Evolutionary conservation across 2,329 filamentous ascomycete genomes (phyloP), one percentile per base, ranked within the genome.

Genomic region (Dactylellina cionopaga): DNA sequence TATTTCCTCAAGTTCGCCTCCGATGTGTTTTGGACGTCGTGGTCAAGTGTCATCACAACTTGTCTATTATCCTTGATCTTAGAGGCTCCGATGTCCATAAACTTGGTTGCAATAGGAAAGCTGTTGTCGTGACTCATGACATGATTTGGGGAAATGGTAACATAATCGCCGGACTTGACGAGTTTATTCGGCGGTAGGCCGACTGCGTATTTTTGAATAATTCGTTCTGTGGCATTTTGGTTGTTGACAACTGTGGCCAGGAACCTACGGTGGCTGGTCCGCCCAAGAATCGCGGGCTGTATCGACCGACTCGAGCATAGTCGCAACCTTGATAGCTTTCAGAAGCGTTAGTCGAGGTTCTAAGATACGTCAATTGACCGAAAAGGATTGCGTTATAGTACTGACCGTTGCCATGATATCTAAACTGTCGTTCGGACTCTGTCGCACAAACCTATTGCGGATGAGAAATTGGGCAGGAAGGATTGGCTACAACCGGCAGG

Each of bases 181-280:
- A 85, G 83, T 82, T 96, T 96, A 70, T 88, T 91, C 9, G 87
- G 80, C 0, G 90, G 81, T 0, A 96, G 85, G 7, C 89, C 91
- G n/a, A 92, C 84, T 0, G 92, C 86, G 80, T 96, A 89, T 13
- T 85, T 82, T 80, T 97, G 93, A 0, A 96, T 89, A 69, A 97
- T 96, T 84, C 96, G 96, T 80, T 97, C 93, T 1, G 91, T 95
- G 55, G 96, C 81, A 1, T 91, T 97, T 81, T 96, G 92, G 0
- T 56, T 52, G 37, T 66, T 58, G 6, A 52, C 62, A 11, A 46
- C 43, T n/a, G 62, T 66, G 19, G 91, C 86, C 1, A 81, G 31
- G 10, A 39, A 58, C 35, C 80, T 15, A 77, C 76, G 6, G 74
- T 63, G 31, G 66, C 17, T 33, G 19, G 37, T 27, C 33, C 31